Conservation (phyloP, 768 basidiomycete genomes). For the Panaeolus papilionaceus region DNA sequence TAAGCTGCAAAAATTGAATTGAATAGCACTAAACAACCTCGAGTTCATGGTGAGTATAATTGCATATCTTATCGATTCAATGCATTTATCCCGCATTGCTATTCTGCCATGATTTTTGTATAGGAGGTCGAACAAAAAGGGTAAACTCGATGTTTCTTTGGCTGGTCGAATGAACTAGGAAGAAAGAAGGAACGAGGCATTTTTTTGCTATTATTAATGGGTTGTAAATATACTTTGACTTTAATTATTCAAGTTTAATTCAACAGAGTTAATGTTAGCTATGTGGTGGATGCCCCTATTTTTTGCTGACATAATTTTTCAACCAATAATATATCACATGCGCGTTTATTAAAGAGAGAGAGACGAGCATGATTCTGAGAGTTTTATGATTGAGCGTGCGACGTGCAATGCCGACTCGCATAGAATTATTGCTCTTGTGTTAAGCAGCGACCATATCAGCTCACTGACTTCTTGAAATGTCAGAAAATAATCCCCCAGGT, state of each 20-base stretch:
- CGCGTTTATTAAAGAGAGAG: background rate
- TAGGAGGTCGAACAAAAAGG: background rate
- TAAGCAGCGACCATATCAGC: background rate
- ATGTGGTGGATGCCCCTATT: background rate
- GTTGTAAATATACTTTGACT: background rate
- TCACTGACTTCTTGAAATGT: background rate
- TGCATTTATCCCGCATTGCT: background rate
- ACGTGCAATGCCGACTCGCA: constrained; percentile 10
- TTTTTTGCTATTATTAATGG: background rate
- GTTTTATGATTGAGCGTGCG: constrained; percentile 2
- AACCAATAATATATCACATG: constrained; percentile 1
- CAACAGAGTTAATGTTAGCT: too few species aligned
- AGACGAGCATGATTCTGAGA: constrained; percentile 7
- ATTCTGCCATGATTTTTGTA: background rate
- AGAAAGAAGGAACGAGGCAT: background rate
- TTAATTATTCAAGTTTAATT: too few species aligned
- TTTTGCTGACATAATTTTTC: background rate
- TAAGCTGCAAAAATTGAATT: background rate
- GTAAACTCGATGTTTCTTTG: background rate
- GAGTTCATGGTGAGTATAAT: background rate
- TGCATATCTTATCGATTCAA: background rate
- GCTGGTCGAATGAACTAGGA: background rate
- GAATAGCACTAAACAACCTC: background rate
- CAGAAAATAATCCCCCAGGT: constrained; percentile 2
- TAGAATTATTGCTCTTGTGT: background rate